phyloP scores from a whole-genome alignment of 139 green algal genomes.

The Chlorella vulgaris region DNA sequence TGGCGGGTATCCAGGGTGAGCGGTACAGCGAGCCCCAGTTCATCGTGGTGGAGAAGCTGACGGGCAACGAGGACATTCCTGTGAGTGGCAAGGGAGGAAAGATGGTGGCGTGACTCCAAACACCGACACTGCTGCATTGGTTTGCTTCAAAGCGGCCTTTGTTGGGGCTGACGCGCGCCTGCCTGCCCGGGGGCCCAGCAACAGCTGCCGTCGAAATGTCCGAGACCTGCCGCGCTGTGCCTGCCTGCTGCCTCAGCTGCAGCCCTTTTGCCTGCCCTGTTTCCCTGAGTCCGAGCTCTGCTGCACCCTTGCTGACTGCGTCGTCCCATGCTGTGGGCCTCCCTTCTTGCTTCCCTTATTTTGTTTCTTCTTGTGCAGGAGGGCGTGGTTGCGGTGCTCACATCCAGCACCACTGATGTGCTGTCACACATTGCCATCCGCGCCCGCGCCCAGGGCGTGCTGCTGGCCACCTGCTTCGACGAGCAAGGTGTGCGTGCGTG shows the following conservation, averaged over 20 bases:
- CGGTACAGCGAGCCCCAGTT: conserved; percentile 53
- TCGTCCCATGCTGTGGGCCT: no score
- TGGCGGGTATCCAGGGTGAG: conserved; percentile 66
- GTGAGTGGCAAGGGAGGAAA: conserved; percentile 29
- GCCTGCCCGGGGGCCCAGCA: no score
- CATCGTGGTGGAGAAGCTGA: conserved; percentile 66
- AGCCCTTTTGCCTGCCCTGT: no score
- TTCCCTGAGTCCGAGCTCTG: no score
- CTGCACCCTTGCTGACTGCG: no score
- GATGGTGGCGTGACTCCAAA: background rate
- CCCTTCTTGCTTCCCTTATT: background rate
- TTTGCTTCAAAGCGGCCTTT: no score
- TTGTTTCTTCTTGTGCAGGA: conserved; percentile 48
- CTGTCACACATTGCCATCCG: conserved; percentile 92
- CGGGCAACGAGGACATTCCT: conserved; percentile 93
- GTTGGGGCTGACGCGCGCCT: no score
- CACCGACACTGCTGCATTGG: background rate
- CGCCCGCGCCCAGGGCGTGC: conserved; percentile 73
- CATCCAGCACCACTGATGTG: conserved; percentile 73
- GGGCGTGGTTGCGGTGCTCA: conserved; percentile 77
- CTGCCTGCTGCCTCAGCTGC: no score
- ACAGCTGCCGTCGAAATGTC: no score
- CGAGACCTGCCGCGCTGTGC: no score
- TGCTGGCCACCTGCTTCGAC: conserved; percentile 86
- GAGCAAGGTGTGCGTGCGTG: background rate